Percentiles rank a stretch among this genome's conserved stretches.
These are phyloP conservation scores for Mucuna pruriens DNA, from an alignment of 306 rosid species.

Conservation along the genomic window DNA sequence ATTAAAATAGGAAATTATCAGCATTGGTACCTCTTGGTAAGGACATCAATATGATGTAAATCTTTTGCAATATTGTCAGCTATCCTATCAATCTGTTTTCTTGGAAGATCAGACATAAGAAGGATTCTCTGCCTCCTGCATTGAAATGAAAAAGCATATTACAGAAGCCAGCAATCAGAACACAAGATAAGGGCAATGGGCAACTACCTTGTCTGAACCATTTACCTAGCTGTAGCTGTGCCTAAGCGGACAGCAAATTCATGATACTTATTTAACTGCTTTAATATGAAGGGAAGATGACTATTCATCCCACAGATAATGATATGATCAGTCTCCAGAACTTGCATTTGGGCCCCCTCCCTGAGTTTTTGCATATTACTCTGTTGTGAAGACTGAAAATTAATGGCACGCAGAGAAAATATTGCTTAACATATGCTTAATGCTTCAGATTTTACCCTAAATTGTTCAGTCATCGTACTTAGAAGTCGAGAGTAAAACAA, in stretches of 20 bases:
- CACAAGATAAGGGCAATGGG: slow-evolving; percentile 37
- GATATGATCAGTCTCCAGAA: slow-evolving; percentile 93
- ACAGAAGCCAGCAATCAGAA: slow-evolving; percentile 45
- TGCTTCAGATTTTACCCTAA: slow-evolving; percentile 72
- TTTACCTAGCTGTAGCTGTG: slow-evolving; percentile 93
- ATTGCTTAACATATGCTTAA: slow-evolving; percentile 13
- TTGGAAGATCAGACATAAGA: slow-evolving; percentile 96
- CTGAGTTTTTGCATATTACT: slow-evolving; percentile 88
- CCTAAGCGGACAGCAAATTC: slow-evolving; percentile 92
- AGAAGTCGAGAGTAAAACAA: slow-evolving; percentile 86
- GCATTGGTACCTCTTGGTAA: slow-evolving; percentile 80
- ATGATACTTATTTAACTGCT: slow-evolving; percentile 87
- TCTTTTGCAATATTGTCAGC: slow-evolving; percentile 81
- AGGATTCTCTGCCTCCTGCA: slow-evolving; percentile 93
- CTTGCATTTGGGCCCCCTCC: slow-evolving; percentile 97
- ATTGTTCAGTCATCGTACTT: slow-evolving; percentile 96
- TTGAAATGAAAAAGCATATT: slow-evolving; percentile 34
- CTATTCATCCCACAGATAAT: slow-evolving; percentile 90
- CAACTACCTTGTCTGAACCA: slow-evolving; percentile 39
- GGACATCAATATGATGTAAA: slow-evolving; percentile 83
- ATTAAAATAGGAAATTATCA: slow-evolving; percentile 39
- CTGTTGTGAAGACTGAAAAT: slow-evolving; percentile 59
- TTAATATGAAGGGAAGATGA: slow-evolving; percentile 84
- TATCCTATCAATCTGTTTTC: slow-evolving; percentile 87
- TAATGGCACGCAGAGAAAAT: slow-evolving; percentile 35